Conservation (phyloP, 805 yeast species). For the Ogataea pini region DNA sequence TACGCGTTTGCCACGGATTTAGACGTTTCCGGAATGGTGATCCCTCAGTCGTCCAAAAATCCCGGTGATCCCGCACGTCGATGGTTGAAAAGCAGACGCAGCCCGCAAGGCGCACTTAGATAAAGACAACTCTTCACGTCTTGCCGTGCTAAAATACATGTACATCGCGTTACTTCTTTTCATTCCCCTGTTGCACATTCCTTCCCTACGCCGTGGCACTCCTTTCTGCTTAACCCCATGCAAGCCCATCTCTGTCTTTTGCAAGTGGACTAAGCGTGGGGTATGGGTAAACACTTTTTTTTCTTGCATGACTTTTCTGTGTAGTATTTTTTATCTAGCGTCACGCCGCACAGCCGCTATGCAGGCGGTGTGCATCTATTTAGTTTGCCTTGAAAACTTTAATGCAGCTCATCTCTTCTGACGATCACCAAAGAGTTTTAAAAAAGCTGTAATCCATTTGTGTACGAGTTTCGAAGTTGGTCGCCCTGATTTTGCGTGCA, state of each 20-base stretch:
- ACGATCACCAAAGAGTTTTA: slow-evolving; percentile 1
- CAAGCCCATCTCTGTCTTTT: too few species aligned
- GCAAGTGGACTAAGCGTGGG: neutral
- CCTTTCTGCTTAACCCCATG: too few species aligned
- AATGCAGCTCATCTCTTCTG: slow-evolving; percentile 4
- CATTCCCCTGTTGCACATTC: too few species aligned
- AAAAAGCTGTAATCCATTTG: neutral
- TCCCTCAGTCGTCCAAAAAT: neutral
- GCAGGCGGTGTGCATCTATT: slow-evolving; percentile 6
- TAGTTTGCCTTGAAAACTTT: neutral
- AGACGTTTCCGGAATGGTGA: neutral
- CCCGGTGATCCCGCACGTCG: neutral
- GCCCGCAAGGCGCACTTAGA: slow-evolving; percentile 2
- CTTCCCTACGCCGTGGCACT: too few species aligned
- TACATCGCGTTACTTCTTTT: neutral
- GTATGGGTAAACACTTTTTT: neutral
- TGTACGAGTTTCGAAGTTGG: neutral
- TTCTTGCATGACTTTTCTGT: neutral
- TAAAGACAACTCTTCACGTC: too few species aligned
- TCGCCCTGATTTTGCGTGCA: neutral
- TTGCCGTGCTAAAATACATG: too few species aligned
- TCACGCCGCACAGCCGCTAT: slow-evolving; percentile 1
- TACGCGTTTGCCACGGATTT: neutral
- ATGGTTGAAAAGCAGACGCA: neutral
- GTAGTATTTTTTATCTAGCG: neutral